phyloP scores from a whole-genome alignment of 805 yeast species.

The Cyberlindnera veronae region DNA sequence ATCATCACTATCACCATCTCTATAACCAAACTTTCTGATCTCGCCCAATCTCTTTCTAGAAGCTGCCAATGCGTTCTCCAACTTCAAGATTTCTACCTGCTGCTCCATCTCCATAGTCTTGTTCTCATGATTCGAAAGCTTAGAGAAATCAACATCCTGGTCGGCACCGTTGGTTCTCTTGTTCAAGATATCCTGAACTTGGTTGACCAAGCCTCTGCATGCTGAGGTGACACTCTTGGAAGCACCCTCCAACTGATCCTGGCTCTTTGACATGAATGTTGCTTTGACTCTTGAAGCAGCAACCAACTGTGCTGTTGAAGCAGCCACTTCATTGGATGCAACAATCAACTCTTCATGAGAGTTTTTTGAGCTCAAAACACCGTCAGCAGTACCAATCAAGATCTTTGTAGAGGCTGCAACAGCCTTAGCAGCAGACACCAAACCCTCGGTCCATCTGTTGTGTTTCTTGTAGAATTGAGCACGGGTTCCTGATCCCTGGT shows the following conservation, averaged over 20 bases:
- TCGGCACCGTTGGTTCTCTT: conserved; percentile 31
- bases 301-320: conserved; percentile 88
- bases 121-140: conserved; percentile 71
- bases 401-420: conserved; percentile 81
- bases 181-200: conserved; percentile 59
- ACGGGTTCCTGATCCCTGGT: conserved; percentile 59
- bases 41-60: conserved; percentile 84
- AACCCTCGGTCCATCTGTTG: conserved; percentile 91
- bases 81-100: conserved; percentile 82
- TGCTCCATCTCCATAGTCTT: conserved; percentile 89
- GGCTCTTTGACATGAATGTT: conserved; percentile 69
- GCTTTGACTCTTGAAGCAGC: conserved; percentile 90
- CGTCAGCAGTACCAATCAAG: conserved; percentile 84
- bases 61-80: conserved; percentile 65
- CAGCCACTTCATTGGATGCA: conserved; percentile 88
- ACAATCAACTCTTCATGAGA: conserved; percentile 82
- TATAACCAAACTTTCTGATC: conserved; percentile 75
- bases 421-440: conserved; percentile 83
- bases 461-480: conserved; percentile 82
- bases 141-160: conserved; percentile 58
- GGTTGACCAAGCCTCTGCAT: conserved; percentile 65
- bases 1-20: conserved; percentile 58
- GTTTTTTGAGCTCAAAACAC: conserved; percentile 60
- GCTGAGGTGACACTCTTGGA: conserved; percentile 70
- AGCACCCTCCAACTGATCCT: conserved; percentile 66